phyloP scores from a whole-genome alignment of 1,284 basidiomycete genomes.

The Sanghuangporus sanghuang region DNA sequence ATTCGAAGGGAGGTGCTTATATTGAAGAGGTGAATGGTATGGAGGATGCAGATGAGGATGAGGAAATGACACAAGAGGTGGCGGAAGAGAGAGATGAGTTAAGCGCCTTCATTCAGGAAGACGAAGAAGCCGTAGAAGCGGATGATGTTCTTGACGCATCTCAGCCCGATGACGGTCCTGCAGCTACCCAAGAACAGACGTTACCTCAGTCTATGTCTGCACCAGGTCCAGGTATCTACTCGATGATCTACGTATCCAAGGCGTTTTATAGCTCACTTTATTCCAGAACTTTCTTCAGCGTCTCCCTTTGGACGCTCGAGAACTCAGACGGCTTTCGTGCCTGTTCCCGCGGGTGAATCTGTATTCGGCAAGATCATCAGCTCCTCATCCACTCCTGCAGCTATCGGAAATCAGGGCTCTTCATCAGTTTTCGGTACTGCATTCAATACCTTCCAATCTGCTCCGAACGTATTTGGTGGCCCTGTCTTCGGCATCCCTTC shows the following conservation, averaged over 20 bases:
- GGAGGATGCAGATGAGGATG: slow-evolving; percentile 12
- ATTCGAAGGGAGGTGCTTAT: slow-evolving; percentile 18
- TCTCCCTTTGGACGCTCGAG: slow-evolving; percentile 2
- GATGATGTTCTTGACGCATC: slow-evolving; percentile 23
- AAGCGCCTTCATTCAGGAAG: slow-evolving; percentile 20
- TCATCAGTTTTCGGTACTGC: slow-evolving; percentile 9
- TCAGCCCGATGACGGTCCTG: slow-evolving; percentile 10
- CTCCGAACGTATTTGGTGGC: slow-evolving; percentile 27
- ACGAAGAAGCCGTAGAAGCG: slow-evolving; percentile 20
- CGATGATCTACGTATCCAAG: neutral
- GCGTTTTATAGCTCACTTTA: neutral
- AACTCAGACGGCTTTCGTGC: neutral
- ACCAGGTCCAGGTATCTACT: neutral
- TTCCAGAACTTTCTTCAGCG: neutral
- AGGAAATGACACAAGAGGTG: slow-evolving; percentile 18
- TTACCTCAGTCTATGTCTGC: neutral
- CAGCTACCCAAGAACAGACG: neutral
- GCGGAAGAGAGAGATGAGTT: slow-evolving; percentile 19
- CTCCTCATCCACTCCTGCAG: slow-evolving; percentile 9
- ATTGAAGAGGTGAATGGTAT: neutral
- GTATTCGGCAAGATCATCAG: slow-evolving; percentile 23
- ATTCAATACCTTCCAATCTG: slow-evolving; percentile 5
- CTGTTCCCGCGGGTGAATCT: slow-evolving; percentile 16
- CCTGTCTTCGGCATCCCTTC: slow-evolving; percentile 21
- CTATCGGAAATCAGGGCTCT: slow-evolving; percentile 1